Conservation (phyloP, 2,329 filamentous ascomycete genomes). For the Emericellopsis atlantica region DNA sequence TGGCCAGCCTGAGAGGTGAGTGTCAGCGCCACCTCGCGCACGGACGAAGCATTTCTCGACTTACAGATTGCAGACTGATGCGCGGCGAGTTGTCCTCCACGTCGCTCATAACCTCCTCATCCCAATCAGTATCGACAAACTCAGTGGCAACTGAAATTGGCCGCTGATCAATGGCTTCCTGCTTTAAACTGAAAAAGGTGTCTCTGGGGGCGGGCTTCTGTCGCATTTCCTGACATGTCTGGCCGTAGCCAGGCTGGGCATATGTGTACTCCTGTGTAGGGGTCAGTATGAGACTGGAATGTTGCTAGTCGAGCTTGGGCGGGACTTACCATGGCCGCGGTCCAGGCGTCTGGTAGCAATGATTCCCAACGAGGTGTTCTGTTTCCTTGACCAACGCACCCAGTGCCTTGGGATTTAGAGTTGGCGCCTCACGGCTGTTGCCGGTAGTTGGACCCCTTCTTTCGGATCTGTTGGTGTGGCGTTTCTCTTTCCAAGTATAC, state of each 20-base stretch:
- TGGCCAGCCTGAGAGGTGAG: conserved; percentile 42
- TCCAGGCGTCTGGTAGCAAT: background rate
- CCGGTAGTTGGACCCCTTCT: conserved; percentile 17
- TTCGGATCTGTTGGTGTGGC: conserved; percentile 7
- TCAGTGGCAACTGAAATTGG: conserved; percentile 63
- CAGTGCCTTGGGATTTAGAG: background rate
- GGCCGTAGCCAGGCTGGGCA: conserved; percentile 20
- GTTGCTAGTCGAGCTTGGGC: background rate
- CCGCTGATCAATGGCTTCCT: conserved; percentile 33
- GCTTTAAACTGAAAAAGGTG: conserved; percentile 48
- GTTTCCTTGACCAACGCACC: conserved; percentile 2
- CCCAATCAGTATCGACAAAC: conserved; percentile 65
- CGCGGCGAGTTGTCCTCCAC: conserved; percentile 55
- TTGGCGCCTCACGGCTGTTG: conserved; percentile 17
- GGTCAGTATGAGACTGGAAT: background rate
- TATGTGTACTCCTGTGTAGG: conserved; percentile 20
- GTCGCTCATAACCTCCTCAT: conserved; percentile 51
- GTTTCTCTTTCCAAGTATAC: conserved; percentile 6
- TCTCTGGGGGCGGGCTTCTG: conserved; percentile 37
- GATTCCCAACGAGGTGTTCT: conserved; percentile 5
- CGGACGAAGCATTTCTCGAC: conserved; percentile 17
- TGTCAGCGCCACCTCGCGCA: background rate
- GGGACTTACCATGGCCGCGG: conserved; percentile 1
- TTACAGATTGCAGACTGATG: conserved; percentile 59
- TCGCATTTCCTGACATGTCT: conserved; percentile 35